phyloP scores from a whole-genome alignment of 2,329 filamentous ascomycete species.

The Hortaea sp. region DNA sequence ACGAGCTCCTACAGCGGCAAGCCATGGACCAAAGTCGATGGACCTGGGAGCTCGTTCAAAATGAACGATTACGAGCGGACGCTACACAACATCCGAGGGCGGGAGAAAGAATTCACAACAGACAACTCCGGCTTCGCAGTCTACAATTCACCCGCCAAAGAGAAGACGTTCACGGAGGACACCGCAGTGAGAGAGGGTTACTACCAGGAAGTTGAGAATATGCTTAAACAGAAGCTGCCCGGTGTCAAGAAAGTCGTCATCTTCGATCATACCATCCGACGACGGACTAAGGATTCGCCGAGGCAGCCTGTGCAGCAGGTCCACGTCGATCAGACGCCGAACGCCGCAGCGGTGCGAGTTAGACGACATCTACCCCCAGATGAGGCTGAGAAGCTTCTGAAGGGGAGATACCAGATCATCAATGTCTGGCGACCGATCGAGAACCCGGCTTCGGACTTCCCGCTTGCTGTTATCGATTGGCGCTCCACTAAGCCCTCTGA shows the following conservation, averaged over 20 bases:
- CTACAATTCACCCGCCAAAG: slow-evolving; percentile 41
- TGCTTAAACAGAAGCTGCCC: slow-evolving; percentile 46
- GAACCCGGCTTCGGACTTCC: slow-evolving; percentile 53
- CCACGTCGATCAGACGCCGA: slow-evolving; percentile 62
- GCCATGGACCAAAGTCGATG: slow-evolving; percentile 58
- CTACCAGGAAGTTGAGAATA: slow-evolving; percentile 51
- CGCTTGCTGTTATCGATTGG: slow-evolving; percentile 60
- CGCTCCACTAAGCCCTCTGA: slow-evolving; percentile 47
- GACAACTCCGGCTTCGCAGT: slow-evolving; percentile 52
- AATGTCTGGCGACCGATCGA: slow-evolving; percentile 63
- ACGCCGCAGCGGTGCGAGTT: slow-evolving; percentile 51
- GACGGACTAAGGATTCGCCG: slow-evolving; percentile 42
- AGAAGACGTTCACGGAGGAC: slow-evolving; percentile 49
- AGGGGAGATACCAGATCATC: slow-evolving; percentile 54
- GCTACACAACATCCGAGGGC: slow-evolving; percentile 47
- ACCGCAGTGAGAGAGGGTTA: slow-evolving; percentile 45
- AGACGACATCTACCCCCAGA: slow-evolving; percentile 47
- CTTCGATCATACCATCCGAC: slow-evolving; percentile 63
- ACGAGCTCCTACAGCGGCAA: slow-evolving; percentile 37
- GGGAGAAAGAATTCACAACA: slow-evolving; percentile 41
- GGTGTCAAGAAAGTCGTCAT: slow-evolving; percentile 54
- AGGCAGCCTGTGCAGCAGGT: slow-evolving; percentile 59
- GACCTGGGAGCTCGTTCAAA: slow-evolving; percentile 44
- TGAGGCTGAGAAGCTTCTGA: slow-evolving; percentile 48
- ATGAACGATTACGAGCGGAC: slow-evolving; percentile 36